Percentiles rank a stretch among this genome's conserved stretches.
Evolutionary conservation across 257 asterid species (phyloP).

Genomic region (Rhazya stricta): DNA sequence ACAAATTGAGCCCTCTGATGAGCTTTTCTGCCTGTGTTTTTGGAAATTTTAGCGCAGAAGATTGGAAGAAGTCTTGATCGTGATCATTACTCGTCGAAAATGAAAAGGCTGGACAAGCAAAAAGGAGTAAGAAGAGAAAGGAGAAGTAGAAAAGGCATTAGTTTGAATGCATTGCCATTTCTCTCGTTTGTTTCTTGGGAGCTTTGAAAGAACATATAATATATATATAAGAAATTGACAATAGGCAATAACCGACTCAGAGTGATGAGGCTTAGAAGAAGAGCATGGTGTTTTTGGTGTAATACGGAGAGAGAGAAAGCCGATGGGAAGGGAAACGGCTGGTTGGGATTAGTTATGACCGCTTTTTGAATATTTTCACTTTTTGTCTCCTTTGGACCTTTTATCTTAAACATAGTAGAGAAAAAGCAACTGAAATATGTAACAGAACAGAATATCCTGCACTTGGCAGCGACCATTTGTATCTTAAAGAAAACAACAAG

Average conservation of each 20-base stretch:
- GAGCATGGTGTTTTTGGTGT: background rate
- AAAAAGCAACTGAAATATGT: too few relatives aligned
- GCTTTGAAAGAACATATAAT: background rate
- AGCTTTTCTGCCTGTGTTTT: conserved; percentile 28
- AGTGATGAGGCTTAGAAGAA: background rate
- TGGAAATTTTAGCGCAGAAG: conserved; percentile 14
- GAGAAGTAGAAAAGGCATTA: background rate
- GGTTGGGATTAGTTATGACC: conserved; percentile 8
- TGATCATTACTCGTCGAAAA: background rate
- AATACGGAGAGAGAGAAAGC: background rate
- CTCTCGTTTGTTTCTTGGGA: background rate
- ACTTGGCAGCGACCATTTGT: too few relatives aligned
- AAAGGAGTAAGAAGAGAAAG: background rate
- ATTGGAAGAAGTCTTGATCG: background rate
- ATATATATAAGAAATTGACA: background rate
- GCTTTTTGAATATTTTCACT: background rate
- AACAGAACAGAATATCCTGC: too few relatives aligned
- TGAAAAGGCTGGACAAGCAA: background rate
- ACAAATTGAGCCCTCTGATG: conserved; percentile 38
- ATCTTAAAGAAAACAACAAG: too few relatives aligned
- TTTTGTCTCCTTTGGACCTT: background rate
- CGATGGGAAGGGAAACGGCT: background rate
- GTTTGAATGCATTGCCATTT: background rate
- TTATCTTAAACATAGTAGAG: background rate
- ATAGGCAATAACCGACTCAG: background rate